These are phyloP conservation scores for Xylaria sp. DNA, from an alignment of 495 filamentous ascomycete genomes.

Conservation along the genomic window DNA sequence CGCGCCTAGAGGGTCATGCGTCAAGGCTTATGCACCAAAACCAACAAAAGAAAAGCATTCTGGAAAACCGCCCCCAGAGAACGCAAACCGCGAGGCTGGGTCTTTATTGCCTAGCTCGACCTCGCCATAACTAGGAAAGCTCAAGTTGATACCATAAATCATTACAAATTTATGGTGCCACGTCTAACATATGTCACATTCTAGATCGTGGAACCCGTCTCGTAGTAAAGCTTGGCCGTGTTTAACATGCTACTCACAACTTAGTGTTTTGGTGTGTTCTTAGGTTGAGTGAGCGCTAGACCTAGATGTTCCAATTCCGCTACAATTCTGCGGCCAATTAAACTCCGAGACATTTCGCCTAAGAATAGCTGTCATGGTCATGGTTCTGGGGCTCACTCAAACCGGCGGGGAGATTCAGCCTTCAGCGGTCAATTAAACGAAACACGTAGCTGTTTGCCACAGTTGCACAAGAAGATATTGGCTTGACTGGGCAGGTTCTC, in stretches of 20 bases:
- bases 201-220: neutral
- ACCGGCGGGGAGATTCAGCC: neutral
- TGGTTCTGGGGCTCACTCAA: constrained; percentile 3
- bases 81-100: neutral
- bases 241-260: neutral
- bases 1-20: constrained; percentile 14
- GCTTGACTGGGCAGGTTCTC: neutral
- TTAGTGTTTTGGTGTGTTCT: neutral
- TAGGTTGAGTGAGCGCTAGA: constrained; percentile 8
- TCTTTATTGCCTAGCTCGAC: neutral
- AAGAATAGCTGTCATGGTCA: neutral
- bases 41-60: constrained; percentile 25
- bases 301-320: neutral
- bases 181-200: neutral
- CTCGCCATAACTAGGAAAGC: neutral
- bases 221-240: neutral
- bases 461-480: neutral
- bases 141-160: neutral
- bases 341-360: neutral
- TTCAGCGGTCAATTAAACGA: neutral
- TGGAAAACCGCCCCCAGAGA: constrained; percentile 31
- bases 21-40: constrained; percentile 34
- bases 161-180: constrained; percentile 7
- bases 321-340: constrained; percentile 15
- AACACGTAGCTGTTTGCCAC: neutral